Percentiles rank a stretch among this genome's conserved stretches.
These are phyloP conservation scores for Lachancea lanzarotensis DNA, from an alignment of 805 yeast genomes.

Conservation along the genomic window DNA sequence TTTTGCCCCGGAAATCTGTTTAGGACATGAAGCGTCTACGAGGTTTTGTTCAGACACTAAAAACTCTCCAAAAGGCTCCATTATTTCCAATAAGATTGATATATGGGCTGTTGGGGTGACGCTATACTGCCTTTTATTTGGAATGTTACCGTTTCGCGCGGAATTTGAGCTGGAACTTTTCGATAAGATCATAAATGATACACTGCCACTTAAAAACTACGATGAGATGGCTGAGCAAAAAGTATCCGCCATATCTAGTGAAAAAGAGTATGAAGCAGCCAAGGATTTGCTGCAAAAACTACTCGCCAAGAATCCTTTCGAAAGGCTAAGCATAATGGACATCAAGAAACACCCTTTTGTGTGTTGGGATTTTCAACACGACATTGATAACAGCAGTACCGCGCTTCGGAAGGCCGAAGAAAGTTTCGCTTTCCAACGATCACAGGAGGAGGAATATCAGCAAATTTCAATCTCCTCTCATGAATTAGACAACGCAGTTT, in stretches of 20 bases:
- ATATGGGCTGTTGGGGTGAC: constrained; percentile 98
- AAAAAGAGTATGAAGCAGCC: constrained; percentile 38
- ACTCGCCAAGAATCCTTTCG: constrained; percentile 61
- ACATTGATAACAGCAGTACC: constrained; percentile 4
- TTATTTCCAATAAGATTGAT: constrained; percentile 77
- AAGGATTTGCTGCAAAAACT: constrained; percentile 56
- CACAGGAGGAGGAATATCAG: constrained; percentile 26
- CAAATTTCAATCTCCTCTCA: constrained; percentile 56
- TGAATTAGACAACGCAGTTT: constrained; percentile 71
- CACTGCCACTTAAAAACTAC: constrained; percentile 50
- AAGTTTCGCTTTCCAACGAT: constrained; percentile 26
- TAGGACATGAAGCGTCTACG: constrained; percentile 35
- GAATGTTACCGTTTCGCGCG: constrained; percentile 79
- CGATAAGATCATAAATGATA: constrained; percentile 64
- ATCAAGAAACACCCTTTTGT: constrained; percentile 75
- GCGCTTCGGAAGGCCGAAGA: constrained; percentile 11
- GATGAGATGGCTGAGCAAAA: constrained; percentile 21
- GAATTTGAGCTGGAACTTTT: constrained; percentile 69
- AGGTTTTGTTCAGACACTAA: constrained; percentile 19
- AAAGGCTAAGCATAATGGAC: constrained; percentile 62
- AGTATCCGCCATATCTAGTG: constrained; percentile 29
- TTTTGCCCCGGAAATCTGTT: constrained; percentile 88
- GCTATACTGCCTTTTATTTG: constrained; percentile 78
- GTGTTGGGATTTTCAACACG: constrained; percentile 34
- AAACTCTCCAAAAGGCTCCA: constrained; percentile 34